Percentiles rank a stretch among this genome's conserved stretches.
phyloP scores from a whole-genome alignment of 2,329 filamentous ascomycete species.

The Neurospora crassa region DNA sequence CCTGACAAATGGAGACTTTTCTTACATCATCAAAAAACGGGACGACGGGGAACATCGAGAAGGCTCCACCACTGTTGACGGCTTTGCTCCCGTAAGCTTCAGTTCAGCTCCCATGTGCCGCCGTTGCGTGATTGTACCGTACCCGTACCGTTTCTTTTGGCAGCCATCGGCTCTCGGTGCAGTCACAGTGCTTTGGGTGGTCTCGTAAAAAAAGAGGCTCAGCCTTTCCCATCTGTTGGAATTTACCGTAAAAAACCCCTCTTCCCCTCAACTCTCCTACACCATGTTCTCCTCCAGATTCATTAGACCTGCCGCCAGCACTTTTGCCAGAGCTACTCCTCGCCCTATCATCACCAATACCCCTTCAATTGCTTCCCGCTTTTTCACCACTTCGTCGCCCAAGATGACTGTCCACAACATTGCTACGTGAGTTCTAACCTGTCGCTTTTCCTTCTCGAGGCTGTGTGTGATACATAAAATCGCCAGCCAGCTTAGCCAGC shows the following conservation, averaged over 20 bases:
- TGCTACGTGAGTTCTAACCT: constrained; percentile 23
- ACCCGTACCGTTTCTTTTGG: not conserved
- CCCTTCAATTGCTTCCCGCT: constrained; percentile 2
- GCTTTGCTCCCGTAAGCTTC: not conserved
- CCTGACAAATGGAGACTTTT: constrained; percentile 8
- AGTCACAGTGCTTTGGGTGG: not conserved
- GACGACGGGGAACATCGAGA: not conserved
- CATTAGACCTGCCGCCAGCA: constrained; percentile 3
- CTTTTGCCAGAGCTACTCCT: not conserved
- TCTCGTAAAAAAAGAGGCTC: not conserved
- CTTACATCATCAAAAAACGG: constrained; percentile 12
- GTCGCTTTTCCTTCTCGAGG: not conserved
- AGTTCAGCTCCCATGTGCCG: not conserved
- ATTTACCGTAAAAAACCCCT: not conserved
- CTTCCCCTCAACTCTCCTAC: constrained; percentile 1
- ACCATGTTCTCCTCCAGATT: constrained; percentile 5
- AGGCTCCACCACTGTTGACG: constrained; percentile 5
- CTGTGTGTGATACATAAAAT: not conserved
- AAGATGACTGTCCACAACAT: constrained; percentile 35
- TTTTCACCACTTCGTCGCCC: constrained; percentile 29
- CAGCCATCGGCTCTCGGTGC: not conserved
- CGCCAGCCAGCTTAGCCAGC: too few relatives aligned
- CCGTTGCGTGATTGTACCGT: not conserved
- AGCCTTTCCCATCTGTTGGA: not conserved
- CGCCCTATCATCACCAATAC: constrained; percentile 11